phyloP scores from a whole-genome alignment of 495 filamentous ascomycete species.

The Immersiella caudata region DNA sequence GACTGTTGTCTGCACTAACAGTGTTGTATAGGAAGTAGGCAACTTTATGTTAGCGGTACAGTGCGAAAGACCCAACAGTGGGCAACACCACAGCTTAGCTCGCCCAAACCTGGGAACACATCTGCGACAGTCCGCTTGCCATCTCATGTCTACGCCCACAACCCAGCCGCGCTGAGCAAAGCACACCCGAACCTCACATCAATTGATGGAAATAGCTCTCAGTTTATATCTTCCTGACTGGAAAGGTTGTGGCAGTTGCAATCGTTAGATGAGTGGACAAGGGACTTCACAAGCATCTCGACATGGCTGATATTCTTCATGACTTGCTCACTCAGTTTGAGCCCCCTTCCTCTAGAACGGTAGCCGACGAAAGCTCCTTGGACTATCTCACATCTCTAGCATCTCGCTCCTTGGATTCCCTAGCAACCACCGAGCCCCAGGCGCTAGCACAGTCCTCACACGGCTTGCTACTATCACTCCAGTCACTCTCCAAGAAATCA shows the following conservation, averaged over 20 bases:
- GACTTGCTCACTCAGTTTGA: constrained; percentile 34
- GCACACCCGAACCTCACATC: too few species aligned
- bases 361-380: constrained; percentile 71
- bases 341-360: constrained; percentile 16
- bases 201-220: background rate
- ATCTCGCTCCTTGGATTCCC: constrained; percentile 74
- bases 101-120: too few species aligned
- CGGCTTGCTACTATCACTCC: constrained; percentile 80
- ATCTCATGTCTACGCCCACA: too few species aligned
- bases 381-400: constrained; percentile 78
- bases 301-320: constrained; percentile 42
- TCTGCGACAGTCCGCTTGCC: too few species aligned
- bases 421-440: constrained; percentile 75
- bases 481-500: constrained; percentile 88
- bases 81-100: background rate
- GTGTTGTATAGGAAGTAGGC: background rate
- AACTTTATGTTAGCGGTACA: background rate
- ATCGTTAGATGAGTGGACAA: background rate
- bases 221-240: background rate
- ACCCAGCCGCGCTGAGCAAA: too few species aligned
- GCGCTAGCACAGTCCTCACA: constrained; percentile 80
- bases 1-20: background rate
- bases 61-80: too few species aligned
- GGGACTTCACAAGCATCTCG: constrained; percentile 1
- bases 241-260: background rate